Percentiles rank a stretch among this genome's conserved stretches.
Conservation (phyloP, 176 grass and related monocot species). For the Thalia dealbata region DNA sequence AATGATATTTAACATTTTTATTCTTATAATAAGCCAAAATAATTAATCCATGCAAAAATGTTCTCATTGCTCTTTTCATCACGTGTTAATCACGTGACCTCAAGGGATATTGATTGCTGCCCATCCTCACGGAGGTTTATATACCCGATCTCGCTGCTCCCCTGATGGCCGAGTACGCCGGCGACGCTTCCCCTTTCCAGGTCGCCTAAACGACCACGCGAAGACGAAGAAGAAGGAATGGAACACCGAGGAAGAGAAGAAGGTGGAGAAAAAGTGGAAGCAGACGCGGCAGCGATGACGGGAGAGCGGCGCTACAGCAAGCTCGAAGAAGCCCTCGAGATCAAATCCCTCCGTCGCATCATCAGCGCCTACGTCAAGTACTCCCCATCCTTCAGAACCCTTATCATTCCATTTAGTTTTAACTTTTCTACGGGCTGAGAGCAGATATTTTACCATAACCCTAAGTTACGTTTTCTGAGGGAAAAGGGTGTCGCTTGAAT, state of each 20-base stretch:
- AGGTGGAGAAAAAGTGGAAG: background rate
- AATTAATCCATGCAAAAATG: too few species aligned
- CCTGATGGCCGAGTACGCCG: too few species aligned
- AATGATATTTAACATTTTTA: too few species aligned
- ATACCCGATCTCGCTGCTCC: background rate
- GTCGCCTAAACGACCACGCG: background rate
- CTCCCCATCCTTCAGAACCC: background rate
- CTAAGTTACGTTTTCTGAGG: background rate
- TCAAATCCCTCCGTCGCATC: slow-evolving; percentile 87
- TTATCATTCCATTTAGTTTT: background rate
- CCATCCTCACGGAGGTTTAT: too few species aligned
- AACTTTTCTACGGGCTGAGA: background rate
- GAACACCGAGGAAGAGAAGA: background rate
- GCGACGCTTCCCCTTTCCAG: too few species aligned
- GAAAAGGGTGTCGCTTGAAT: background rate
- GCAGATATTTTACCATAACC: slow-evolving; percentile 1
- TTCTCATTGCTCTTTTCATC: too few species aligned
- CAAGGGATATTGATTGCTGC: too few species aligned
- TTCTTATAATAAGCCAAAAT: too few species aligned
- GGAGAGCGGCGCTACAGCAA: slow-evolving; percentile 70
- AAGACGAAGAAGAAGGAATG: background rate
- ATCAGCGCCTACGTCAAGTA: slow-evolving; percentile 90
- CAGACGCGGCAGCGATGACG: background rate
- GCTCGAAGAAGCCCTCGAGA: slow-evolving; percentile 78
- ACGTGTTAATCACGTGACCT: too few species aligned